Conservation (phyloP, 805 yeast genomes). For the Tetrapisispora taiwanensis region DNA sequence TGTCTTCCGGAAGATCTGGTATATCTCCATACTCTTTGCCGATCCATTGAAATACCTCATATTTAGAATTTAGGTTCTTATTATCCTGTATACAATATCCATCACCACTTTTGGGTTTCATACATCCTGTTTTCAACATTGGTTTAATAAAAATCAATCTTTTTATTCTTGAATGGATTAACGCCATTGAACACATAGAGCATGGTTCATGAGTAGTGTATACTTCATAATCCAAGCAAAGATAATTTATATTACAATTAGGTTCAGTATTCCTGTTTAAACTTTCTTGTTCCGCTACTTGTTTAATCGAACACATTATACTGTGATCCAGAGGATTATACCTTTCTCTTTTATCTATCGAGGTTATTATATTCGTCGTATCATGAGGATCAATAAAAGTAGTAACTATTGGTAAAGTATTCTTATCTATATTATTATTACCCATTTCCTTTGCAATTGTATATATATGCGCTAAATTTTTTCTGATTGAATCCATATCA, state of each 20-base stretch:
- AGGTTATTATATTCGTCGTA: constrained; percentile 29
- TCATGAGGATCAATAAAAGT: constrained; percentile 52
- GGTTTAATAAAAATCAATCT: constrained; percentile 52
- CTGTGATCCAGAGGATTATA: constrained; percentile 46
- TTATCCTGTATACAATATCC: constrained; percentile 68
- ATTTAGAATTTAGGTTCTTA: constrained; percentile 74
- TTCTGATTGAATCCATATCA: constrained; percentile 36
- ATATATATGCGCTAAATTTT: constrained; percentile 25
- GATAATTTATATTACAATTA: constrained; percentile 32
- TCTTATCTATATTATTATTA: constrained; percentile 4
- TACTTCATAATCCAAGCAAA: constrained; percentile 68
- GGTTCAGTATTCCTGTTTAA: constrained; percentile 26
- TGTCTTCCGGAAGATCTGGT: constrained; percentile 14
- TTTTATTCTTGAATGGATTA: constrained; percentile 78
- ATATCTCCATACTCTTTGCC: constrained; percentile 28
- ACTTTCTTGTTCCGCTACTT: constrained; percentile 49
- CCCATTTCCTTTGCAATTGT: constrained; percentile 14
- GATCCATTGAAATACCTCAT: constrained; percentile 70
- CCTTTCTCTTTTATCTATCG: constrained; percentile 33
- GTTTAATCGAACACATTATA: constrained; percentile 58
- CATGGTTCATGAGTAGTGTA: constrained; percentile 95
- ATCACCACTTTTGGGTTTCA: constrained; percentile 47
- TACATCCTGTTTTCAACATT: constrained; percentile 43
- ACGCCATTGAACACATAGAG: constrained; percentile 93
- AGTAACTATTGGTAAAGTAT: constrained; percentile 42